Evolutionary conservation across 1,284 basidiomycete genomes (phyloP), one percentile per base, ranked within the genome.

Genomic region (Austroboletus niveus): DNA sequence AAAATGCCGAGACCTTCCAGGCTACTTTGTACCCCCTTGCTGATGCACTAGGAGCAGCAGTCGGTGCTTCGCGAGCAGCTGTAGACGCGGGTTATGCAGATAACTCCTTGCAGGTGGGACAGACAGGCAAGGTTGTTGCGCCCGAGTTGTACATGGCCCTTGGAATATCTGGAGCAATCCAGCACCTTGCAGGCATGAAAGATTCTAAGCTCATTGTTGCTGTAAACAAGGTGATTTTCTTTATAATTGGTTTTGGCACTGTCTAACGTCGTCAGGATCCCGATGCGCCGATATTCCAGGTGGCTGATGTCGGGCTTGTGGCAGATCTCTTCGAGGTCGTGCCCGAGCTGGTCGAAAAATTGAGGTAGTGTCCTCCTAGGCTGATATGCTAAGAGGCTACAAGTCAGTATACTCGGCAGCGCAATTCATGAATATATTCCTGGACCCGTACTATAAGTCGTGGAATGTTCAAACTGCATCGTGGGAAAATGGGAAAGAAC

Each of bases 161-260:
- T 45, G 97, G 97, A 56, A 99, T 99, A 64, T 97, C 93, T 30
- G 97, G 97, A 42, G 97, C 65, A 30, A 99, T 99, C 64, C 97
- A 99, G 74, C 97, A 99, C 77, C 77, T 99, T 56, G 97, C 97
- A 29, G 97, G 97, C 31, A 99, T 99, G 97, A 99, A 99, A 72
- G 97, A 99, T 71, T 94, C 92, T 17, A 99, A 99, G 76, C 79
- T 98, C 62, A 99, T 99, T 60, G 95, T 98, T 29, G 96, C 97
- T 8, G 85, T 99, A 61, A 99, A 99, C 79, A 99, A 99, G 82
- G 93, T 85, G 50, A 30, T 12, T 44, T 1, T 10, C 32, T 42
- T 15, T 32, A 11, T 40, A 24, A 45, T 49, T 43, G 44, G 32
- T 14, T 20, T 8, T 30, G 9, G 12, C 43, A 20, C 29, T 48